phyloP scores from a whole-genome alignment of 176 grass and related monocot genomes.

The Alloteropsis semialata region DNA sequence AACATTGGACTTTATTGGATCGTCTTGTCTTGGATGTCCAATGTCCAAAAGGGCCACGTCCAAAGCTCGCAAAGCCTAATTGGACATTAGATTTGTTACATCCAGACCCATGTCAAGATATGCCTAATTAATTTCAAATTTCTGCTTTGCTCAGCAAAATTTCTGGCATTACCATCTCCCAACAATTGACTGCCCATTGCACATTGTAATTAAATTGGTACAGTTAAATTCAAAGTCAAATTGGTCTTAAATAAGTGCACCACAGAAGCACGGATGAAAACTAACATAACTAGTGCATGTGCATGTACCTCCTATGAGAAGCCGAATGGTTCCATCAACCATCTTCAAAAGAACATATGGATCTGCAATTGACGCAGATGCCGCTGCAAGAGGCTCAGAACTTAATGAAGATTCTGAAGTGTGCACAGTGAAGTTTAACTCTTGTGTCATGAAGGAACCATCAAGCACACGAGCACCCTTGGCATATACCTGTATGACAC shows the following conservation, averaged over 20 bases:
- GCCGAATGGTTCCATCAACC: slow-evolving; percentile 87
- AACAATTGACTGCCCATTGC: not conserved
- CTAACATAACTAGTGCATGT: not conserved
- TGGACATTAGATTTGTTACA: no score
- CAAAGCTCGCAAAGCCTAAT: no score
- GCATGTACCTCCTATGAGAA: slow-evolving; percentile 79
- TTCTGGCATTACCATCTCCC: not conserved
- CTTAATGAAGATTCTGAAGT: slow-evolving; percentile 60
- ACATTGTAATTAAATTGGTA: not conserved
- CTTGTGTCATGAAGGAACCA: slow-evolving; percentile 98
- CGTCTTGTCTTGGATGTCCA: no score
- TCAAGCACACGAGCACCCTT: slow-evolving; percentile 95
- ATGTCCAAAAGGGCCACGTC: no score
- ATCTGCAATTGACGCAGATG: slow-evolving; percentile 83
- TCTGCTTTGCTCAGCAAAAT: not conserved
- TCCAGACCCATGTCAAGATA: no score
- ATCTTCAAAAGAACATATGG: slow-evolving; percentile 90
- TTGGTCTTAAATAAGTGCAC: not conserved
- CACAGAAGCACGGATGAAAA: not conserved
- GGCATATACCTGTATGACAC: slow-evolving; percentile 82
- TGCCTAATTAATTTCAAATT: not conserved
- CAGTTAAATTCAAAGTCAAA: not conserved
- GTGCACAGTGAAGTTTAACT: slow-evolving; percentile 66
- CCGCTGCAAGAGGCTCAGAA: slow-evolving; percentile 64
- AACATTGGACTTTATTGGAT: no score